Evolutionary conservation across 768 basidiomycete species (phyloP).

Genomic region (Clavulina sp.): DNA sequence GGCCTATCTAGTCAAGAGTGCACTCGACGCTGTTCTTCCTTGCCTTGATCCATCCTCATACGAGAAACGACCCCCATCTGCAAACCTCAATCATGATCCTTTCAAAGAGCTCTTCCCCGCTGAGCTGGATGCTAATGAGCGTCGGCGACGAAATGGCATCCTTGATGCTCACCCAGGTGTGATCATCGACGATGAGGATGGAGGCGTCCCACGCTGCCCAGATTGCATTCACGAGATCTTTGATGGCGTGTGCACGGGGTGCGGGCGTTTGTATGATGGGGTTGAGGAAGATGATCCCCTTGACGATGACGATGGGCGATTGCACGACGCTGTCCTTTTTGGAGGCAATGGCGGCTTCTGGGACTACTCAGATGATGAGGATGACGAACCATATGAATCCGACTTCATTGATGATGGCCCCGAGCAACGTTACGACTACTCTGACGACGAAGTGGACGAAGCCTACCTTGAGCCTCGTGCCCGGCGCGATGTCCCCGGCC

Average conservation of each 20-base stretch:
- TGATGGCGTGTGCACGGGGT: conserved; percentile 45
- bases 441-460: not conserved
- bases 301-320: conserved; percentile 2
- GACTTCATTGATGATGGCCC: conserved; percentile 1
- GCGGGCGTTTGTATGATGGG: conserved; percentile 25
- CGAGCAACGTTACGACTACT: not conserved
- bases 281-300: not conserved
- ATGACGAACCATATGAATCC: not conserved
- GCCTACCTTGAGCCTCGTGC: not conserved
- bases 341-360: not conserved
- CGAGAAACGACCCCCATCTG: conserved; percentile 10
- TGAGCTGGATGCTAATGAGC: conserved; percentile 25
- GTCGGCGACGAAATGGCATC: conserved; percentile 51
- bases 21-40: conserved; percentile 29
- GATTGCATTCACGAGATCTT: conserved; percentile 68
- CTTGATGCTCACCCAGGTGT: conserved; percentile 21
- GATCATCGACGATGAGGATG: conserved; percentile 56
- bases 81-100: conserved; percentile 9
- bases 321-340: not conserved
- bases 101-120: conserved; percentile 9
- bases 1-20: conserved; percentile 31
- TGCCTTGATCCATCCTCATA: conserved; percentile 28
- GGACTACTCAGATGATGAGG: not conserved
- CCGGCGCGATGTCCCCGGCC: not conserved
- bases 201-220: conserved; percentile 55